Evolutionary conservation across 2,329 filamentous ascomycete genomes (phyloP), one percentile per base, ranked within the genome.

Genomic region (Trichoderma endophyticum): DNA sequence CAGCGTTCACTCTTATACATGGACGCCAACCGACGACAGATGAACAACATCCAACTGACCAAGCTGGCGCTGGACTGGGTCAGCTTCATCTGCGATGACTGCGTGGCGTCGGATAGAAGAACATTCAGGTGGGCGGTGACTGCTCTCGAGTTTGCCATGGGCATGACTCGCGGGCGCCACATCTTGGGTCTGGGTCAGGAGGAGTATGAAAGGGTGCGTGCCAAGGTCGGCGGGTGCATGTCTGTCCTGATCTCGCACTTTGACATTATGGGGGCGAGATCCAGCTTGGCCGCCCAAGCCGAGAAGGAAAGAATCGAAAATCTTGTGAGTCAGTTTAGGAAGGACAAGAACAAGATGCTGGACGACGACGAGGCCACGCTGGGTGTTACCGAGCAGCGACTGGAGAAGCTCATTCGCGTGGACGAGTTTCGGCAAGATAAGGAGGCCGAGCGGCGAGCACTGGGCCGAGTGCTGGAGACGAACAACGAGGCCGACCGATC

Each of bases 61-160:
- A 93, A 97, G 79, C 86, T 99, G 68, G 94, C 95, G 4, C 86
- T 99, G 12, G 95, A 99, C 80, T 99, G 96, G 96, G 93, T 99
- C 18, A 95, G 93, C 79, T 99, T 99, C 81, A 96, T 99, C 75
- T 97, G 95, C 78, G 95, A 98, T 78, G 96, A 99, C 81, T 99
- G 96, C 81, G 89, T 97, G 76, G 93, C 96, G 11, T 94, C 94
- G 4, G 96, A 99, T 81, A 90, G 95, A 76, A 97, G 95, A 83
- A 98, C 96, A 0, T 99, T 99, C 83, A 92, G 95, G 75, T 99
- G 96, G 96, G 94, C 96, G 8, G 97, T 99, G 36, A 89, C 95
- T 66, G 96, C 96, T 11, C 87, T 99, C 14, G 96, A 99, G 79
- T 97, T 98, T 80, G 93, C 95, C 68, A 98, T 98, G 94, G 90